phyloP scores from a whole-genome alignment of 495 filamentous ascomycete species.

The Hyaloscypha hepaticicola region DNA sequence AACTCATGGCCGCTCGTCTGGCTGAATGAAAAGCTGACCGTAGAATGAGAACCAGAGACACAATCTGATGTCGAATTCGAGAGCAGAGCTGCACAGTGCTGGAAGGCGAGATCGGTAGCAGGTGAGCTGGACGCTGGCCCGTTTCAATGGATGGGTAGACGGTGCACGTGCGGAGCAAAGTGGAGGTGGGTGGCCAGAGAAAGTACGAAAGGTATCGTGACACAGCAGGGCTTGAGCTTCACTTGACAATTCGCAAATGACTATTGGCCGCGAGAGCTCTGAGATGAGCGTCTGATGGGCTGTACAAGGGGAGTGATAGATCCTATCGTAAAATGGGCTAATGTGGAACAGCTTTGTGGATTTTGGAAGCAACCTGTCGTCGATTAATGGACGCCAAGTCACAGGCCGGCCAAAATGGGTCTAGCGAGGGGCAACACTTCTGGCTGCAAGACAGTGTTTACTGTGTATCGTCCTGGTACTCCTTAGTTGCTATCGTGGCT shows the following conservation, averaged over 20 bases:
- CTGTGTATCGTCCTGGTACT: not conserved
- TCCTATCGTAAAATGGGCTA: not conserved
- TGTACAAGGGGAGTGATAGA: not conserved
- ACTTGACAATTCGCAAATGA: not conserved
- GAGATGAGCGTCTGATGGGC: not conserved
- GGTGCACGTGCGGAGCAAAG: not conserved
- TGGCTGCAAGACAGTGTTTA: not conserved
- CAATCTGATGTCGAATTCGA: slow-evolving; percentile 16
- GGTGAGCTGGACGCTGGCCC: not conserved
- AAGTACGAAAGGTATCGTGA: no score
- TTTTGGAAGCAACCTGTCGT: not conserved
- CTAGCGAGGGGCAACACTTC: slow-evolving; percentile 12
- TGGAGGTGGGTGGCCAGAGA: not conserved
- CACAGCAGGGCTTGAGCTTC: not conserved
- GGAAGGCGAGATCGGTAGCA: not conserved
- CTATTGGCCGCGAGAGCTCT: not conserved
- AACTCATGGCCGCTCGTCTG: slow-evolving; percentile 19
- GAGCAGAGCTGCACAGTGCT: not conserved
- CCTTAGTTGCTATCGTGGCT: no score
- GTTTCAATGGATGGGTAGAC: not conserved
- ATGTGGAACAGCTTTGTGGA: not conserved
- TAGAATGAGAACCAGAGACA: not conserved
- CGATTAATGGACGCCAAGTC: not conserved
- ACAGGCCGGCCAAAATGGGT: not conserved
- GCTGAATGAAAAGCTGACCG: not conserved